A percentile compares a stretch with the other conserved stretches of the same genome.
phyloP scores from a whole-genome alignment of 192 early-diverging fungal species.

The Backusella mclennaniae region DNA sequence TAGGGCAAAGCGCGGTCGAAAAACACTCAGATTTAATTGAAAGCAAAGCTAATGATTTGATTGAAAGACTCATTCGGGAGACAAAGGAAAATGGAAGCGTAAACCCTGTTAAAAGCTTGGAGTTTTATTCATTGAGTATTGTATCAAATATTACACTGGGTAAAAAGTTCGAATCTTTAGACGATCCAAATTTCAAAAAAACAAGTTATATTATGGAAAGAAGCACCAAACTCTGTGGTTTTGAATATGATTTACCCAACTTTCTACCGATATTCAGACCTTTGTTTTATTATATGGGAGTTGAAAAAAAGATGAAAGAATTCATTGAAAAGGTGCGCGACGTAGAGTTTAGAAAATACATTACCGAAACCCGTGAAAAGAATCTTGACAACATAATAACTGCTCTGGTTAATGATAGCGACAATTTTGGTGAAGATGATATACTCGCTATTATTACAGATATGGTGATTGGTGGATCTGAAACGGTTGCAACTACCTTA shows the following conservation, averaged over 20 bases:
- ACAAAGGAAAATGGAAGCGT: slow-evolving; percentile 4
- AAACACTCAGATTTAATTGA: background rate
- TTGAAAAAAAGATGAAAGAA: background rate
- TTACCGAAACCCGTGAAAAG: background rate
- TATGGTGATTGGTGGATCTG: slow-evolving; percentile 3
- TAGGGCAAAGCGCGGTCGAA: background rate
- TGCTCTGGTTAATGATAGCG: background rate
- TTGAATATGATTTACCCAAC: background rate
- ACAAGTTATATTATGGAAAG: background rate
- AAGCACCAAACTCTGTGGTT: background rate
- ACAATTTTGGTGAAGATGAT: background rate
- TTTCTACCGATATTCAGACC: background rate
- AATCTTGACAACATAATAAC: background rate
- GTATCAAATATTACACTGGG: background rate
- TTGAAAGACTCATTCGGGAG: background rate
- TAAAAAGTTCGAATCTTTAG: background rate
- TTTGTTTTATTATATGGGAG: background rate
- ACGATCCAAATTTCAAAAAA: slow-evolving; percentile 3
- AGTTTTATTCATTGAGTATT: background rate
- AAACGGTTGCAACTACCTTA: slow-evolving; percentile 15
- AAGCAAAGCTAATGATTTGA: background rate
- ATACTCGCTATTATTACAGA: background rate
- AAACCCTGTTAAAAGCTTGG: background rate
- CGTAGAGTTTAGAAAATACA: background rate
- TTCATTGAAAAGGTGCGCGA: background rate